Conservation (phyloP, 495 filamentous ascomycete genomes). For the Tuber indicum region DNA sequence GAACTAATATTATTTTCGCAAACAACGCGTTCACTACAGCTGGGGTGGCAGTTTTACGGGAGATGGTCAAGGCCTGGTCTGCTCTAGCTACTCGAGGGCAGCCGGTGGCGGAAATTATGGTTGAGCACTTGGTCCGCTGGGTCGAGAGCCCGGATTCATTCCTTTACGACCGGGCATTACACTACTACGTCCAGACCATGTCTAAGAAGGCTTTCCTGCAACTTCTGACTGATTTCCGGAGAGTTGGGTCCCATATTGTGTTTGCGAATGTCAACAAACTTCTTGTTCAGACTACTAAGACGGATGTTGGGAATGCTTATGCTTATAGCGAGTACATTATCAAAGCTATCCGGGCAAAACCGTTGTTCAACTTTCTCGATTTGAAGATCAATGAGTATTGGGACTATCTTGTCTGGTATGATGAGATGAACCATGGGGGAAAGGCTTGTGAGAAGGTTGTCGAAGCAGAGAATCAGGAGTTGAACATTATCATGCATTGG, state of each 20-base stretch:
- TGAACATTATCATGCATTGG: conserved; percentile 97
- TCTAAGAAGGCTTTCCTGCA: conserved; percentile 93
- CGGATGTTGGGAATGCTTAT: conserved; percentile 92
- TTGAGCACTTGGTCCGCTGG: conserved; percentile 95
- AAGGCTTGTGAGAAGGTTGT: conserved; percentile 80
- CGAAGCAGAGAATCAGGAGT: conserved; percentile 73
- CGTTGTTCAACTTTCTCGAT: conserved; percentile 94
- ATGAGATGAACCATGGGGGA: conserved; percentile 97
- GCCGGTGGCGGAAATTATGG: conserved; percentile 94
- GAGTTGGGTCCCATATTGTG: conserved; percentile 88
- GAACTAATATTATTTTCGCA: conserved; percentile 63
- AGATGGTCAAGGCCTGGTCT: conserved; percentile 99
- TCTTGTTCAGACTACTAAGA: conserved; percentile 90
- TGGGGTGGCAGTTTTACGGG: conserved; percentile 77
- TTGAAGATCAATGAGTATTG: conserved; percentile 98
- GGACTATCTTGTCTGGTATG: conserved; percentile 99
- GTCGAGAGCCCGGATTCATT: conserved; percentile 85
- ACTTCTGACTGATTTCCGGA: conserved; percentile 92
- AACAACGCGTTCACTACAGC: conserved; percentile 92
- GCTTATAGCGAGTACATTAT: conserved; percentile 96
- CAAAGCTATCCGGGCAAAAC: conserved; percentile 90
- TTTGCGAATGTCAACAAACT: conserved; percentile 85
- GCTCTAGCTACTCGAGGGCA: conserved; percentile 84
- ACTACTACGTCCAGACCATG: conserved; percentile 98
- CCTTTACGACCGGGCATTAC: conserved; percentile 90